Evolutionary conservation across 225 moss, liverwort and hornwort genomes (phyloP).

Genomic region (Sphagnum tenellum): DNA sequence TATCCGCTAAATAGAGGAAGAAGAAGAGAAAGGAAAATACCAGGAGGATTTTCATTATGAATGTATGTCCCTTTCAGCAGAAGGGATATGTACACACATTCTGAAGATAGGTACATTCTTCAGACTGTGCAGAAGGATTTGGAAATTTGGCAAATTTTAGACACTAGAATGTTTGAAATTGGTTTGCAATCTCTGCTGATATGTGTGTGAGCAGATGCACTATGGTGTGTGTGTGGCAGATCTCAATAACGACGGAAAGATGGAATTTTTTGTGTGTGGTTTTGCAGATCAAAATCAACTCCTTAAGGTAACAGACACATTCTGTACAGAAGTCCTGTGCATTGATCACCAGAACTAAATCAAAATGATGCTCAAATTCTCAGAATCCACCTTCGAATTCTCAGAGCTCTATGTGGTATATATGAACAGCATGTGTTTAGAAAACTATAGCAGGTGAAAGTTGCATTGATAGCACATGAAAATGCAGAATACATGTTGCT

Average conservation of each 20-base stretch:
- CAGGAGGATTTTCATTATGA: too few relatives aligned
- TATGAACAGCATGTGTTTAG: too few relatives aligned
- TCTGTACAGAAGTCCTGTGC: too few relatives aligned
- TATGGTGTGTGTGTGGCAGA: constrained; percentile 90
- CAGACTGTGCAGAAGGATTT: not conserved
- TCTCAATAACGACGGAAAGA: constrained; percentile 70
- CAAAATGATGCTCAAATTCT: too few relatives aligned
- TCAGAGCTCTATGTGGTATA: too few relatives aligned
- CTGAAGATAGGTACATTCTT: not conserved
- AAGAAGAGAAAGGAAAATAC: not conserved
- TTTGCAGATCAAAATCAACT: constrained; percentile 71
- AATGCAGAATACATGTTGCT: too few relatives aligned
- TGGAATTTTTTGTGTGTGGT: constrained; percentile 81
- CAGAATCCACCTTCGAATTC: too few relatives aligned
- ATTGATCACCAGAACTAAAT: too few relatives aligned
- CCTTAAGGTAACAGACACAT: constrained; percentile 43
- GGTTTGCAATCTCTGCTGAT: not conserved
- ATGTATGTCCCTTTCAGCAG: too few relatives aligned
- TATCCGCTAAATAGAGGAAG: not conserved
- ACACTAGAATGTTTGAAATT: not conserved
- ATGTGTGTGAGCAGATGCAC: constrained; percentile 42
- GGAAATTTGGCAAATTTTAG: not conserved
- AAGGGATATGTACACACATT: too few relatives aligned
- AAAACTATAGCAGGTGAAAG: too few relatives aligned
- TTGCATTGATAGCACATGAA: too few relatives aligned